Conservation (phyloP, 208 protist genomes). For the Crithidia thermophila region DNA sequence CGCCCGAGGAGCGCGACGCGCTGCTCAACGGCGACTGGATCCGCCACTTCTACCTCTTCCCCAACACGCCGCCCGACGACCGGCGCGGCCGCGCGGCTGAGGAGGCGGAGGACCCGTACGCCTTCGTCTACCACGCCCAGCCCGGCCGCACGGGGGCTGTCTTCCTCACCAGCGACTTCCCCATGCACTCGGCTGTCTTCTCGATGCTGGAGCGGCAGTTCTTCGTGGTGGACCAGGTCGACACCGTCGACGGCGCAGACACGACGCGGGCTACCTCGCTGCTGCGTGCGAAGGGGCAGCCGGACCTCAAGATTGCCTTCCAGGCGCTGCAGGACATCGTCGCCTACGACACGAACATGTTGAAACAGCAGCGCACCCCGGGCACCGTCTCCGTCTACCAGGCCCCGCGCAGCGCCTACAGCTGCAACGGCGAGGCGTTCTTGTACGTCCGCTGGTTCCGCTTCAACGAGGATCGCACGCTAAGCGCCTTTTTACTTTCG, state of each 20-base stretch:
- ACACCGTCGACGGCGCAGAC: conserved; percentile 59
- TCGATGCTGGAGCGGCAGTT: conserved; percentile 83
- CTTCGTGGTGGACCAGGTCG: conserved; percentile 74
- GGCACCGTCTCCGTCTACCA: conserved; percentile 83
- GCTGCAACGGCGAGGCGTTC: conserved; percentile 67
- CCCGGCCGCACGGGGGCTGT: conserved; percentile 82
- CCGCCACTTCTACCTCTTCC: conserved; percentile 85
- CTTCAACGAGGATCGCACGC: conserved; percentile 62
- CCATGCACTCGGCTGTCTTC: conserved; percentile 84
- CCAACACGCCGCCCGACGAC: conserved; percentile 2
- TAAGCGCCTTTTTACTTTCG: conserved; percentile 85
- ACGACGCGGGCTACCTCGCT: conserved; percentile 49
- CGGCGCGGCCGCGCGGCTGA: not conserved
- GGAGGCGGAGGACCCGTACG: conserved; percentile 54
- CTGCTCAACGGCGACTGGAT: conserved; percentile 86
- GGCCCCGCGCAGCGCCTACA: conserved; percentile 63
- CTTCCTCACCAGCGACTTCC: conserved; percentile 73
- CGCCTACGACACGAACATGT: conserved; percentile 75
- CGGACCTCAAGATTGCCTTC: conserved; percentile 46
- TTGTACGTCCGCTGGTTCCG: conserved; percentile 91
- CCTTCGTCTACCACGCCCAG: conserved; percentile 85
- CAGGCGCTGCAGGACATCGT: conserved; percentile 74
- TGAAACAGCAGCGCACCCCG: conserved; percentile 85
- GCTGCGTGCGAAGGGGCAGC: conserved; percentile 52
- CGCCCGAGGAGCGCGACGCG: conserved; percentile 77